phyloP scores from a whole-genome alignment of 2,329 filamentous ascomycete species.

The Cercospora sojina region DNA sequence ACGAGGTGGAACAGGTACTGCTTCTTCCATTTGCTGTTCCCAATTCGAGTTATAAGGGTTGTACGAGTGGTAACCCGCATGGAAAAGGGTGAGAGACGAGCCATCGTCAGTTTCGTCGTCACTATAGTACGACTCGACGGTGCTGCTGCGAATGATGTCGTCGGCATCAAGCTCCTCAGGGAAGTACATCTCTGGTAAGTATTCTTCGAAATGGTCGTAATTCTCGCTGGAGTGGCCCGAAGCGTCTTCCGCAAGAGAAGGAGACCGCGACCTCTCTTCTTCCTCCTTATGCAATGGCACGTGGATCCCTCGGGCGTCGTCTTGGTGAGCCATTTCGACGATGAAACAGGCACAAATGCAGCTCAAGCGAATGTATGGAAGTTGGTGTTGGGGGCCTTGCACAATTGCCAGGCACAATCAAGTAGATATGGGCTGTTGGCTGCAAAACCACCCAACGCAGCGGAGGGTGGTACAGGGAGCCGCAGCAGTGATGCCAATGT shows the following conservation, averaged over 20 bases:
- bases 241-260: conserved; percentile 2
- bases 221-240: conserved; percentile 6
- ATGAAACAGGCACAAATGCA: conserved; percentile 11
- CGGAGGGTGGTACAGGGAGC: neutral
- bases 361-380: conserved; percentile 4
- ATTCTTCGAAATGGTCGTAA: conserved; percentile 4
- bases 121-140: conserved; percentile 19
- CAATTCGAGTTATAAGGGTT: conserved; percentile 6
- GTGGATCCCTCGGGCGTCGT: neutral
- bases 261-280: neutral
- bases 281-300: neutral
- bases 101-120: conserved; percentile 15
- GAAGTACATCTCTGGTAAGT: conserved; percentile 1
- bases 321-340: conserved; percentile 2
- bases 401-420: neutral
- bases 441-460: neutral
- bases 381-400: neutral
- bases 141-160: conserved; percentile 15
- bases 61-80: conserved; percentile 14
- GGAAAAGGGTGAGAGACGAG: conserved; percentile 19
- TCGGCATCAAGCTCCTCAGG: conserved; percentile 1
- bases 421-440: neutral
- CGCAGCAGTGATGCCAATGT: conserved; percentile 10
- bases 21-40: conserved; percentile 9
- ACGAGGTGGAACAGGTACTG: conserved; percentile 10